Percentiles rank a stretch among this genome's conserved stretches.
These are phyloP conservation scores for Amoebophrya sp. DNA, from an alignment of 169 alveolate species.

Conservation along the genomic window DNA sequence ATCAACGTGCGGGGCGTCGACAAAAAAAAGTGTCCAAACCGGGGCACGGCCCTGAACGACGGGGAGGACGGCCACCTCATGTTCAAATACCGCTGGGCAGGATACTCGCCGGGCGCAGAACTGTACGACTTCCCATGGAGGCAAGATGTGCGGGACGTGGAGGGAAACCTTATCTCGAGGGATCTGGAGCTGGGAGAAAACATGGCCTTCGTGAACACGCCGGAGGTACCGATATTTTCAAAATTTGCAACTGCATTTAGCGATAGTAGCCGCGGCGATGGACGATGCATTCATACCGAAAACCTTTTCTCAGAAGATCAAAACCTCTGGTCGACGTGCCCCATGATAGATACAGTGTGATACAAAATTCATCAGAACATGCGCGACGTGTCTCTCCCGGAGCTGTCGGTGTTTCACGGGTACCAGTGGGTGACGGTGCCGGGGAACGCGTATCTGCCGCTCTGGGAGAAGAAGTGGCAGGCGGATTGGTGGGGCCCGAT, in stretches of 20 bases:
- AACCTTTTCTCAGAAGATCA: too few relatives aligned
- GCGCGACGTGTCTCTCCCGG: background rate
- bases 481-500: background rate
- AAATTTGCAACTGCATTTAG: too few relatives aligned
- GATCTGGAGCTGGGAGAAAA: background rate
- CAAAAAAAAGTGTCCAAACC: background rate
- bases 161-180: background rate
- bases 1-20: background rate
- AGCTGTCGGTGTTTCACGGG: background rate
- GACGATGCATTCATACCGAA: too few relatives aligned
- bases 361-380: too few relatives aligned
- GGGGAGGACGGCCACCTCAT: background rate
- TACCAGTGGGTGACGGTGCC: background rate
- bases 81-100: background rate
- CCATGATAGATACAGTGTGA: too few relatives aligned
- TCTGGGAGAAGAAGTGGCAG: background rate
- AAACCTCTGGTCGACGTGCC: too few relatives aligned
- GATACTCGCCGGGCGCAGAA: background rate
- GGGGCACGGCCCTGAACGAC: background rate
- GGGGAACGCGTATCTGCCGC: background rate
- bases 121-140: background rate
- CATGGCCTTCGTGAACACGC: background rate
- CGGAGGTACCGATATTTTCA: too few relatives aligned
- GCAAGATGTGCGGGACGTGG: background rate
- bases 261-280: too few relatives aligned